phyloP scores from a whole-genome alignment of 345 rosid genomes.

The Psidium guajava region DNA sequence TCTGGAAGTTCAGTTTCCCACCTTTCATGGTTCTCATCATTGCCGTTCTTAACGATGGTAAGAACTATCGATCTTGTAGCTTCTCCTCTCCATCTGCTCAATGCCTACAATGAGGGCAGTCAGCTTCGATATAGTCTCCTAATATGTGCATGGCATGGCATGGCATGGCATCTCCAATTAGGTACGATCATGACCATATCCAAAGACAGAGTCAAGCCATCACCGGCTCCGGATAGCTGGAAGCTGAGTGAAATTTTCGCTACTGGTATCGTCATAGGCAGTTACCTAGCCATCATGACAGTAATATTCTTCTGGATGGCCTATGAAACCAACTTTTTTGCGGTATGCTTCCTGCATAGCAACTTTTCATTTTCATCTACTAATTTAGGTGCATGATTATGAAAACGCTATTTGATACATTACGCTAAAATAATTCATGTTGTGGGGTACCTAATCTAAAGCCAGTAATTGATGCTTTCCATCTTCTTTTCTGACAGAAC shows the following conservation, averaged over 20 bases:
- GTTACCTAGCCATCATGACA: constrained; percentile 65
- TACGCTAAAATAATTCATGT: neutral
- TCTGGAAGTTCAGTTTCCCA: constrained; percentile 75
- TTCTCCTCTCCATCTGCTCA: neutral
- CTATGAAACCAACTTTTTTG: constrained; percentile 58
- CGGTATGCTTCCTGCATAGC: constrained; percentile 16
- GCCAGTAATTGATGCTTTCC: neutral
- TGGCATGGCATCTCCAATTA: constrained; percentile 1
- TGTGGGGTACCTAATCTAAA: neutral
- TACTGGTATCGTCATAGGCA: constrained; percentile 70
- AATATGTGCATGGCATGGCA: neutral
- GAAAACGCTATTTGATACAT: neutral
- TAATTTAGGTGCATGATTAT: neutral
- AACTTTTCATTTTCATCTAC: neutral
- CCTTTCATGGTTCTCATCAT: constrained; percentile 84
- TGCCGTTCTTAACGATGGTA: constrained; percentile 73
- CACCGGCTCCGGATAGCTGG: constrained; percentile 85
- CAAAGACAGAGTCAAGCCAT: constrained; percentile 85
- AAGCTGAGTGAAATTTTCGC: constrained; percentile 85
- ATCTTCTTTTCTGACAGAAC: constrained; percentile 15
- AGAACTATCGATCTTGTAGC: neutral
- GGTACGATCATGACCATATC: constrained; percentile 95
- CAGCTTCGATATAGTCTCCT: neutral
- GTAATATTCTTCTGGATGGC: constrained; percentile 57
- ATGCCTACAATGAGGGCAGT: neutral